phyloP scores from a whole-genome alignment of 169 alveolate species.

The Eimeria brunetti region DNA sequence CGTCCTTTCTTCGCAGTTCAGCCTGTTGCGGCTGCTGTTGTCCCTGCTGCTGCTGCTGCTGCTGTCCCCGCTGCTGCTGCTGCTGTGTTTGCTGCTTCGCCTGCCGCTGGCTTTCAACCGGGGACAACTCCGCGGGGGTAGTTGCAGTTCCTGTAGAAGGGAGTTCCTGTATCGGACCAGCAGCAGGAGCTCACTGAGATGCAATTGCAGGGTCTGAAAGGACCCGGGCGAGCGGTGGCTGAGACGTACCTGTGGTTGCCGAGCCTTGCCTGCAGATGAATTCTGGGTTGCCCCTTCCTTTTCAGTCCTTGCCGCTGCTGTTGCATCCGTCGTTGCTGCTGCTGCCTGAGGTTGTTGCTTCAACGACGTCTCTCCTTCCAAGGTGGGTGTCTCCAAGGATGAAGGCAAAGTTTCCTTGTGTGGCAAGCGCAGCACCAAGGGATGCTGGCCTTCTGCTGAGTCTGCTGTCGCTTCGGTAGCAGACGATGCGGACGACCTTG shows the following conservation, averaged over 20 bases:
- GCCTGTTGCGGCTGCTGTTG: slow-evolving; percentile 41
- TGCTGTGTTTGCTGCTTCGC: slow-evolving; percentile 12
- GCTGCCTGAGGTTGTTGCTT: slow-evolving; percentile 24
- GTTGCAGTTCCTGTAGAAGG: slow-evolving; percentile 45
- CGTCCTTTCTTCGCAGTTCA: slow-evolving; percentile 46
- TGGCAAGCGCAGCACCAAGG: slow-evolving; percentile 50
- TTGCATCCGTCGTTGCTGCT: background rate
- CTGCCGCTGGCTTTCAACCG: slow-evolving; percentile 44
- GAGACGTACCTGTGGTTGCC: slow-evolving; percentile 13
- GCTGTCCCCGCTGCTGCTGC: background rate
- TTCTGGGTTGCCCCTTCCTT: background rate
- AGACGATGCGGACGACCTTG: background rate
- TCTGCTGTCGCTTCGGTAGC: background rate
- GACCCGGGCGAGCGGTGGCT: background rate
- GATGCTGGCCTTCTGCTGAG: background rate
- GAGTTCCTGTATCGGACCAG: slow-evolving; percentile 11
- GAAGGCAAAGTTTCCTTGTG: slow-evolving; percentile 51
- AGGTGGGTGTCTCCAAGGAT: slow-evolving; percentile 23
- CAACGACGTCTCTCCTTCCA: background rate
- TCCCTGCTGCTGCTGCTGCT: background rate
- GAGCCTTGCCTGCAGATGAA: background rate
- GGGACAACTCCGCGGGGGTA: slow-evolving; percentile 44
- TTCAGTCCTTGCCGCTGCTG: background rate
- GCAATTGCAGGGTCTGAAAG: background rate
- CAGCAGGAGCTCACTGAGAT: background rate